phyloP scores from a whole-genome alignment of 2,329 filamentous ascomycete genomes.

The Fusarium nodosum region DNA sequence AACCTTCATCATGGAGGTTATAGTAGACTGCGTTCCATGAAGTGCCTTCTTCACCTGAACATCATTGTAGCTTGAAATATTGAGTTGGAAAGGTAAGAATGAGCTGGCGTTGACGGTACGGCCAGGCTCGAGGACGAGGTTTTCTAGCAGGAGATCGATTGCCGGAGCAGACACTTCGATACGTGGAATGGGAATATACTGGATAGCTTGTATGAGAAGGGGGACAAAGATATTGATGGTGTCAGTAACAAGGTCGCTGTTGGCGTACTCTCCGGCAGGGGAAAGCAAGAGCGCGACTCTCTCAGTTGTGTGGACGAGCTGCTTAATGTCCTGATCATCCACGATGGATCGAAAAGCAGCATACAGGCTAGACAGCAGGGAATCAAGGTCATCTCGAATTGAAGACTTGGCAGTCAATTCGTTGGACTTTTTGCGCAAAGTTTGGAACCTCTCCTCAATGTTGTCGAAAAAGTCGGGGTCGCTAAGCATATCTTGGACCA shows the following conservation, averaged over 20 bases:
- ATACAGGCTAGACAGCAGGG: conserved; percentile 76
- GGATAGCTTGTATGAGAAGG: conserved; percentile 79
- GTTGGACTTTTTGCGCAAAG: conserved; percentile 67
- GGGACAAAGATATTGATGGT: conserved; percentile 85
- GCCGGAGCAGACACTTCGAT: conserved; percentile 88
- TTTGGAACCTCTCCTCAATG: conserved; percentile 68
- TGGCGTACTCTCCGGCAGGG: conserved; percentile 72
- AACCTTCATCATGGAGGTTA: conserved; percentile 80
- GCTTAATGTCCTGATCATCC: conserved; percentile 78
- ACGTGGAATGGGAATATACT: conserved; percentile 90
- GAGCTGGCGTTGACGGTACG: conserved; percentile 86
- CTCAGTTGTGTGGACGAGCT: conserved; percentile 75
- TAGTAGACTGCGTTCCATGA: conserved; percentile 69
- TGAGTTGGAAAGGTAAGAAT: conserved; percentile 87
- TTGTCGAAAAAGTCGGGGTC: conserved; percentile 89
- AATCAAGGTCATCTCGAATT: conserved; percentile 79
- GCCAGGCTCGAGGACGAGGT: conserved; percentile 90
- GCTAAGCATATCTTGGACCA: conserved; percentile 84
- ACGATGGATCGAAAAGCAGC: conserved; percentile 76
- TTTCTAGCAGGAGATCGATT: conserved; percentile 88
- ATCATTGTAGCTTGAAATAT: conserved; percentile 86
- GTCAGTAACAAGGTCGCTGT: conserved; percentile 80
- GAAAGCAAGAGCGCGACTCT: conserved; percentile 79
- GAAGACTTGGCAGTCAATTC: conserved; percentile 76
- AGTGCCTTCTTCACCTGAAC: conserved; percentile 85